Evolutionary conservation across 192 early-diverging fungal genomes (phyloP).

Genomic region (Podila clonocystis): DNA sequence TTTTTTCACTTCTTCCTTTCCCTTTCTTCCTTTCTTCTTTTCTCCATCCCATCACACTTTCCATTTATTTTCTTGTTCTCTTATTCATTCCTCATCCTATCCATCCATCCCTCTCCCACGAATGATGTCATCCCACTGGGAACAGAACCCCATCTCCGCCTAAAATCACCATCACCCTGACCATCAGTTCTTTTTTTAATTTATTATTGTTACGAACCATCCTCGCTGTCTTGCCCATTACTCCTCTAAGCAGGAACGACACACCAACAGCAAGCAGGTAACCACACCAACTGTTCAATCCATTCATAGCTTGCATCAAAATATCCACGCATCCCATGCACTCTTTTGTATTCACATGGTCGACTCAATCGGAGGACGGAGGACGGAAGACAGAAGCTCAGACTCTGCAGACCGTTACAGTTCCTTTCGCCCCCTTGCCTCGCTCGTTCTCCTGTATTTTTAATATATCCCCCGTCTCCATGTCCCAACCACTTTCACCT

Average conservation of each 20-base stretch:
- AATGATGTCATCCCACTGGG: neutral
- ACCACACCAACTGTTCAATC: too few relatives aligned
- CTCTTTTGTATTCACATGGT: too few relatives aligned
- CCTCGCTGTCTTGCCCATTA: too few relatives aligned
- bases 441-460: too few relatives aligned
- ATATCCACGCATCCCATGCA: too few relatives aligned
- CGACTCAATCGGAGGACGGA: too few relatives aligned
- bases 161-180: neutral
- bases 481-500: neutral
- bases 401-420: too few relatives aligned
- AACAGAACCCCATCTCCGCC: neutral
- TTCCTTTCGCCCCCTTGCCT: too few relatives aligned
- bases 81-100: slow-evolving; percentile 1
- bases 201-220: neutral
- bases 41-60: neutral
- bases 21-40: neutral
- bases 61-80: neutral
- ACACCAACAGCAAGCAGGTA: too few relatives aligned
- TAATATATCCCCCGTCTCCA: neutral
- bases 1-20: neutral
- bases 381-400: too few relatives aligned
- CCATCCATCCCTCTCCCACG: neutral
- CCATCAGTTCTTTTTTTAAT: neutral
- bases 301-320: too few relatives aligned
- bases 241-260: too few relatives aligned